phyloP scores from a whole-genome alignment of 352 stramenopile genomes.

The Phytophthora cryptogea region DNA sequence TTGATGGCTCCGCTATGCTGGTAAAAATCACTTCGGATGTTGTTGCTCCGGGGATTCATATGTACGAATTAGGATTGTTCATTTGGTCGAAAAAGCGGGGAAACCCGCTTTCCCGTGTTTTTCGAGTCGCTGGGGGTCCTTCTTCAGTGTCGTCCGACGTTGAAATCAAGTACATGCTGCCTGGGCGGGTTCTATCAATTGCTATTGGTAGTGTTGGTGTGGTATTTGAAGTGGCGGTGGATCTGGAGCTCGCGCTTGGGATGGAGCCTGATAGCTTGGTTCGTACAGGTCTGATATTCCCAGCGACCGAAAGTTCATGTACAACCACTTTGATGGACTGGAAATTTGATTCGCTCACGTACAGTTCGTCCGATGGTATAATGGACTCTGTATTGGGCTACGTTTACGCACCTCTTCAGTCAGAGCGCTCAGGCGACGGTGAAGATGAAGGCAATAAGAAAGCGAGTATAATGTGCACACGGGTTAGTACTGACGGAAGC shows the following conservation, averaged over 20 bases:
- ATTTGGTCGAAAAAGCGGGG: conserved; percentile 46
- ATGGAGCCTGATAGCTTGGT: conserved; percentile 36
- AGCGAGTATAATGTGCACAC: conserved; percentile 54
- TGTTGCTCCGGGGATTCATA: conserved; percentile 21
- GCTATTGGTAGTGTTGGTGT: conserved; percentile 40
- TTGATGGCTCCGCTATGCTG: conserved; percentile 43
- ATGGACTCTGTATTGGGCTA: conserved; percentile 38
- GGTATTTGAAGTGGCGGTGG: conserved; percentile 60
- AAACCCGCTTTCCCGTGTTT: conserved; percentile 42
- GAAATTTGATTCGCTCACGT: conserved; percentile 35
- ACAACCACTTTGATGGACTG: conserved; percentile 35
- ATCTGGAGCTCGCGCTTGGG: conserved; percentile 54
- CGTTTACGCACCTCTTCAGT: conserved; percentile 44
- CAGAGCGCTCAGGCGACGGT: conserved; percentile 10
- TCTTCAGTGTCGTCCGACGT: conserved; percentile 26
- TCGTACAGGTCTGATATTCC: conserved; percentile 57
- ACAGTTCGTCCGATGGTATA: conserved; percentile 12
- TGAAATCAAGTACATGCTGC: conserved; percentile 52
- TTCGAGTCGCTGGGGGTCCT: conserved; percentile 31
- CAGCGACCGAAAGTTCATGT: conserved; percentile 13
- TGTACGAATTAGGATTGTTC: conserved; percentile 50
- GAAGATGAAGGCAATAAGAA: conserved; percentile 19
- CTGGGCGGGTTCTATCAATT: conserved; percentile 44
- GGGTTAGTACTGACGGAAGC: conserved; percentile 78
- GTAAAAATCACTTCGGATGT: conserved; percentile 39